Evolutionary conservation across 2,329 filamentous ascomycete genomes (phyloP).

Genomic region (Colletotrichum cereale): DNA sequence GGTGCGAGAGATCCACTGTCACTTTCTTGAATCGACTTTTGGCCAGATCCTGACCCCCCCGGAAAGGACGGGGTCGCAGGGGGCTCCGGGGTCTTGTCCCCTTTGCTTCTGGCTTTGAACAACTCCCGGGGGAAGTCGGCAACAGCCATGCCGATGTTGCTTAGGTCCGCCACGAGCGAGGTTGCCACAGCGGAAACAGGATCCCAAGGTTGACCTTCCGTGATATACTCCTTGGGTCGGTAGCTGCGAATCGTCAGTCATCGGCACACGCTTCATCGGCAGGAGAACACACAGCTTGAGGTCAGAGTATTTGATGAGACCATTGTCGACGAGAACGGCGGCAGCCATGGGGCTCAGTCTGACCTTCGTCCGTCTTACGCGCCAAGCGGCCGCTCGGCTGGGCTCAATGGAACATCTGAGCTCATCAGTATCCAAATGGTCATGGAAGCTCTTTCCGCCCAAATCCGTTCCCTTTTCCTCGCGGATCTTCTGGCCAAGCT

Average conservation of each 20-base stretch:
- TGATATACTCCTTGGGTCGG: constrained; percentile 75
- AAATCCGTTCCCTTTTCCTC: constrained; percentile 74
- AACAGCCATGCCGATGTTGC: constrained; percentile 84
- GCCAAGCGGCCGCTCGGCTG: constrained; percentile 79
- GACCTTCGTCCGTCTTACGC: constrained; percentile 75
- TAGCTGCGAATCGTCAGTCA: constrained; percentile 52
- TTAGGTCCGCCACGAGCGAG: constrained; percentile 85
- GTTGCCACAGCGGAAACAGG: constrained; percentile 82
- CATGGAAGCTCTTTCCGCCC: constrained; percentile 77
- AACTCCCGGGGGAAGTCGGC: constrained; percentile 77
- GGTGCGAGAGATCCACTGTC: constrained; percentile 22
- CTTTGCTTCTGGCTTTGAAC: constrained; percentile 56
- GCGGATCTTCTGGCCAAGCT: constrained; percentile 74
- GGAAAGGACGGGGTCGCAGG: constrained; percentile 19
- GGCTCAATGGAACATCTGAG: constrained; percentile 79
- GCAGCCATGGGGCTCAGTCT: constrained; percentile 80
- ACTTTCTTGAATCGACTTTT: constrained; percentile 13
- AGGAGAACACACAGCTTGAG: constrained; percentile 74
- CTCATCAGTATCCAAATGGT: constrained; percentile 74
- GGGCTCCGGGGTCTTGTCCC: constrained; percentile 35
- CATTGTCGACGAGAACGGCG: constrained; percentile 73
- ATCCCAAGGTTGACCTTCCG: constrained; percentile 82
- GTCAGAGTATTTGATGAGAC: constrained; percentile 75
- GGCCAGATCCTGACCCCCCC: constrained; percentile 19
- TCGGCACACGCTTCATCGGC: background rate